Evolutionary conservation across 1,139 yeast genomes (phyloP), one percentile per base, ranked within the genome.

Genomic region (Wickerhamomyces sp.): DNA sequence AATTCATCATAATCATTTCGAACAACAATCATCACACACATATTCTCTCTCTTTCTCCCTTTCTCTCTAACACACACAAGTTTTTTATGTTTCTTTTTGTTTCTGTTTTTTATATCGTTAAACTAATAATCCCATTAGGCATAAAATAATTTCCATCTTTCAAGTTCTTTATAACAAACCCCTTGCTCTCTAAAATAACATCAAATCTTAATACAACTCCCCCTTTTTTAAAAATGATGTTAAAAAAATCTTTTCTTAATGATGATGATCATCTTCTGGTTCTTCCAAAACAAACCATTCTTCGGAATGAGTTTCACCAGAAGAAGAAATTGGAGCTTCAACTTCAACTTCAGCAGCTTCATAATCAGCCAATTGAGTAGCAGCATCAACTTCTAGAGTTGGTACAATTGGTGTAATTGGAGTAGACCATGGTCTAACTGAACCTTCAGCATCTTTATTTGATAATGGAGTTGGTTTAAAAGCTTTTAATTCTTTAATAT

Each of bases 271-370:
- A 61, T 80, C 91, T 62, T 79, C 88, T 53, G 64, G 65, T 72
- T 84, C 91, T 71, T 78, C 93, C 70, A 83, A 83, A 50, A 84
- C 91, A 60, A 84, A 79, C 90, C 90, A 84, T 73, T 86, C 91
- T 68, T 85, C 95, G 60, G 77, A 68, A 43, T 61, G 67, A 42
- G 58, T 62, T 47, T 67, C 64, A 52, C 66, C 73, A 48, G 70
- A 76, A 47, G 73, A 72, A 51, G 70, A 59, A 48, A 67, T 67
- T 43, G 70, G 61, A 42, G 72, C 63, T 39, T 71, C 67, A 56
- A 86, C 85, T 66, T 88, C 95, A 55, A 90, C 97, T 51, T 79
- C 77, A 49, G 84, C 73, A 45, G 80, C 55, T 65, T 85, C 93
- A 74, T 91, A 91, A 53, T 78, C 81, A 54, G 81, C 73, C 60